Conservation (phyloP, 805 yeast species). For the Ogataea chonburiensis region DNA sequence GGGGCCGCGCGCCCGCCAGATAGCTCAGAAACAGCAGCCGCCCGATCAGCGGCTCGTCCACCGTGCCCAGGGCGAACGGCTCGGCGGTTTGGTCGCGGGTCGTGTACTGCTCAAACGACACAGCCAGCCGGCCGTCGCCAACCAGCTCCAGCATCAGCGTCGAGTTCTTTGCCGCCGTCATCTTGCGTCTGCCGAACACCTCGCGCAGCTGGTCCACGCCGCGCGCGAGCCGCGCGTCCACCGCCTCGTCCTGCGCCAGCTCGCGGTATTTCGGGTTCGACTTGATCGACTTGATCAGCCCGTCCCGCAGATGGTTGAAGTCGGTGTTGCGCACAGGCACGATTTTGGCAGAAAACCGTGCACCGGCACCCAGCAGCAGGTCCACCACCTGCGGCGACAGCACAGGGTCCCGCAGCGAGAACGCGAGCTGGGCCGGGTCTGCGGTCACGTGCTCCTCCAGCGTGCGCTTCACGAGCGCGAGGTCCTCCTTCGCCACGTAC, state of each 20-base stretch:
- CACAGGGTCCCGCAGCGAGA: constrained; percentile 50
- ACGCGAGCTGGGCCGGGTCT: constrained; percentile 31
- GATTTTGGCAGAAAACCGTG: constrained; percentile 68
- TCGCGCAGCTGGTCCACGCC: constrained; percentile 69
- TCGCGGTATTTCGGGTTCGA: constrained; percentile 61
- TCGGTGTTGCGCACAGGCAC: constrained; percentile 91
- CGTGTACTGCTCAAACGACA: constrained; percentile 43
- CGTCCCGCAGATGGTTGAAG: constrained; percentile 85
- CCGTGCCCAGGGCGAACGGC: constrained; percentile 50
- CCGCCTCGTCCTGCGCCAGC: constrained; percentile 42
- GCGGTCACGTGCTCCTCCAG: background rate
- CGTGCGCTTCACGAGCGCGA: constrained; percentile 33
- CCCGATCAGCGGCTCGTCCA: constrained; percentile 60
- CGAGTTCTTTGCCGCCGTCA: constrained; percentile 75
- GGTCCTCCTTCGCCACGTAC: constrained; percentile 66
- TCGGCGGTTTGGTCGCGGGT: constrained; percentile 32
- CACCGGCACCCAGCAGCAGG: constrained; percentile 55
- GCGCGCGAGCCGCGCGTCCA: constrained; percentile 26
- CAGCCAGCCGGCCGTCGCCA: constrained; percentile 44
- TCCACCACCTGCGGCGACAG: constrained; percentile 54
- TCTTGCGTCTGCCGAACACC: constrained; percentile 57
- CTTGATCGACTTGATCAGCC: constrained; percentile 75
- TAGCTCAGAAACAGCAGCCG: constrained; percentile 74
- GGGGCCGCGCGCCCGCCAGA: constrained; percentile 65
- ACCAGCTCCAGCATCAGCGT: constrained; percentile 58